Evolutionary conservation across 192 early-diverging fungal species (phyloP), one percentile per base, ranked within the genome.

Genomic region (Podila minutissima): DNA sequence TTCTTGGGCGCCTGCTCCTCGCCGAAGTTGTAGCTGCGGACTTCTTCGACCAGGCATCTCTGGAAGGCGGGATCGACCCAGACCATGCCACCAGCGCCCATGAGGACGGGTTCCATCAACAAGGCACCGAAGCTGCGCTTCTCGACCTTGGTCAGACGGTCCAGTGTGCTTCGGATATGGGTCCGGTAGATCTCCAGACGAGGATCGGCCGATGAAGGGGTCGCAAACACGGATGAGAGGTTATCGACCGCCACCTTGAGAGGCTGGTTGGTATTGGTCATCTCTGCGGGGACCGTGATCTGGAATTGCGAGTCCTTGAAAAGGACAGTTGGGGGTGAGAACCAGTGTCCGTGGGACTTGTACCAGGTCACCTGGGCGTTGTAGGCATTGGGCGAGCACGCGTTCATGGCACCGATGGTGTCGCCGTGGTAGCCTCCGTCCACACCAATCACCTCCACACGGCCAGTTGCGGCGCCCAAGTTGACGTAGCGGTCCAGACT

Each of bases 31-130:
- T 68, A 81, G n/a, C 81, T 37, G n/a, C 88, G 58, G 20, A 89
- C 86, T 17, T 84, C 82, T 29, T 88, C 82, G 17, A 92, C 84
- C n/a, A 96, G 63, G 33, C 70, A 73, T n/a, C 84, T 83, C 64
- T 95, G 94, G 83, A 93, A 96, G 12, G 90, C 79, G 26, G 95
- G 95, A 64, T 93, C 92, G 22, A 94, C 89, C 62, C 93, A 92
- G 28, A 91, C 81, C 95, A 96, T 96, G 57, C 95, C 95, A 28
- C 94, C 95, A 13, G 95, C 93, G 26, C 95, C 95, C 85, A 94
- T 88, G 15, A 96, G 50, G 17, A 95, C 73, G 0, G 95, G 95
- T 66, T 96, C 95, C 74, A 96, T 85, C 53, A 95, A 69, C 15
- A 96, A 58, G 0, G 93, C 88, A 50, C 86, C 87, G 74, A 88